A percentile compares a stretch with the other conserved stretches of the same genome.
These are phyloP conservation scores for Erucastrum elatum DNA, from an alignment of 345 rosid genomes.

Conservation along the genomic window DNA sequence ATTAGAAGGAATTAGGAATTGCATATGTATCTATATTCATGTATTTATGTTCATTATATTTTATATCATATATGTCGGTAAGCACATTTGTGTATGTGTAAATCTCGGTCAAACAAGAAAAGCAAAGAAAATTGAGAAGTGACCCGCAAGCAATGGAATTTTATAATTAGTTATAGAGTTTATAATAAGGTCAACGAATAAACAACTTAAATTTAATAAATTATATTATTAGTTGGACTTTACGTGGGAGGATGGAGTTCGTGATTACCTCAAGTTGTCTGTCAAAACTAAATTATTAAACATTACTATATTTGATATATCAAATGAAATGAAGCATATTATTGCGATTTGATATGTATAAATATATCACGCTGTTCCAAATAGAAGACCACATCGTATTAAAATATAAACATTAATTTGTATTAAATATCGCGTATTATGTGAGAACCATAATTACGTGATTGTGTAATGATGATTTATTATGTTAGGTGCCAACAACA, in stretches of 20 bases:
- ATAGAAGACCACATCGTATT: neutral
- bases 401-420: neutral
- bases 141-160: slow-evolving; percentile 35
- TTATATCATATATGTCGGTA: neutral
- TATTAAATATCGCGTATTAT: neutral
- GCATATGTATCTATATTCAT: neutral
- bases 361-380: neutral
- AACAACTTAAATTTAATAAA: neutral
- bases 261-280: slow-evolving; percentile 33
- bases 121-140: slow-evolving; percentile 21
- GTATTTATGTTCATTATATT: neutral
- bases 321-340: neutral
- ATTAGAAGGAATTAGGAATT: neutral
- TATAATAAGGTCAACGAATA: slow-evolving; percentile 22
- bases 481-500: slow-evolving; percentile 18
- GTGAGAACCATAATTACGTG: neutral
- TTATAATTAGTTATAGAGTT: neutral
- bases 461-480: slow-evolving; percentile 7
- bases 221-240: slow-evolving; percentile 24
- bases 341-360: neutral
- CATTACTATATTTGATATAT: neutral
- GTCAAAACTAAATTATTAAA: slow-evolving; percentile 19
- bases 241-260: slow-evolving; percentile 29
- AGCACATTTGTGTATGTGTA: slow-evolving; percentile 12
- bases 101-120: slow-evolving; percentile 39